Conservation (phyloP, 2,329 filamentous ascomycete genomes). For the Cadophora sp. region DNA sequence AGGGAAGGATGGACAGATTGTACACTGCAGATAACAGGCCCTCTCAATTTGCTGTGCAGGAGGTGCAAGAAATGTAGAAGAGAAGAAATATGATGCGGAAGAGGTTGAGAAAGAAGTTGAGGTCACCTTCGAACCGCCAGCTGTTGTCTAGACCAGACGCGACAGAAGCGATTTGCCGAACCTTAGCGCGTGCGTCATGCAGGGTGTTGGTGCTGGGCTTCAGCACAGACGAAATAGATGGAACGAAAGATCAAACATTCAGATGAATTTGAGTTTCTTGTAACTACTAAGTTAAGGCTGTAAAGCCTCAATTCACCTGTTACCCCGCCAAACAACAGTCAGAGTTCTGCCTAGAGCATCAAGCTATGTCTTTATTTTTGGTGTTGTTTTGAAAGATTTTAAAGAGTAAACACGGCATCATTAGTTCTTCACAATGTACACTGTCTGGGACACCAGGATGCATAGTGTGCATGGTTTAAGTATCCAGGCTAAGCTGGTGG, state of each 20-base stretch:
- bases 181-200: slow-evolving; percentile 3
- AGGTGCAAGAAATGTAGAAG: neutral
- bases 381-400: no score
- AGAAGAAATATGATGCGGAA: neutral
- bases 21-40: neutral
- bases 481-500: slow-evolving; percentile 72
- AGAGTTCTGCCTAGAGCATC: no score
- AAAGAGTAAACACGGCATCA: no score
- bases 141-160: neutral
- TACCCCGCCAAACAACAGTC: neutral
- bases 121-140: neutral
- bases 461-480: neutral
- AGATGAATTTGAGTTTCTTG: neutral
- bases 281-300: neutral
- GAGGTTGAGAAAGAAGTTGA: neutral
- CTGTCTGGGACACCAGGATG: neutral
- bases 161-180: slow-evolving; percentile 8
- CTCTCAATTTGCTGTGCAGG: neutral
- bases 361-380: no score
- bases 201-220: neutral
- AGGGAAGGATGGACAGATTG: neutral
- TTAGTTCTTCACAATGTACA: no score
- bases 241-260: neutral
- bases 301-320: neutral
- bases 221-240: neutral